Base-by-base conservation (phyloP, 2,329 filamentous ascomycete genomes). In the Aureobasidium sp. region DNA sequence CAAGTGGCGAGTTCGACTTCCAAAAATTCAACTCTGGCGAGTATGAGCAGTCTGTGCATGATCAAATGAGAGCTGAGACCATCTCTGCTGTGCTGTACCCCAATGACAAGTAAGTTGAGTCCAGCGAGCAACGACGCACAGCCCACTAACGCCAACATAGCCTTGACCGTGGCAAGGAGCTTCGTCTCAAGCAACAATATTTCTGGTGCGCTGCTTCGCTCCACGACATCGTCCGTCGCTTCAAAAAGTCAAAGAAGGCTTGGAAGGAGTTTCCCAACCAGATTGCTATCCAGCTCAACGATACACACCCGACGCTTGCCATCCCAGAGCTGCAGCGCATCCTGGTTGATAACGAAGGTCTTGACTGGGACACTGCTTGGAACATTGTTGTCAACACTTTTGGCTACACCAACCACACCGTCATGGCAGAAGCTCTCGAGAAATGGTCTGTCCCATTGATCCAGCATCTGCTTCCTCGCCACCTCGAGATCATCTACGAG, bases 11-110 rank as follows among this genome's bases (percentile, higher is more conserved):
- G 76, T 99, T 99, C 67, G 93, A 99, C 78, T 99, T 99, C 78
- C 93, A 97, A 72, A 97, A 97, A 75, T 99, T 99, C 86, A 99
- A 99, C 78, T 94, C 83, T 64, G 94, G 94, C 66, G 92, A 99
- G 70, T 99, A 99, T 73, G 94, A 99, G 78, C 94, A 90, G 78
- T 95, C 94, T 14, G 94, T 99, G 42, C 90, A 89, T n/a, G 94
- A 99, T 68, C 91, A 97, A 77, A 94, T 99, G 80, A 88, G 90
- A 63, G 94, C 94, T n/a, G 94, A 99, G 80, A 97, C 93, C 61
- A 99, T 99, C 78, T 97, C 92, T 58, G 93, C 93, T 36, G 94
- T 99, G 15, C 79, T 99, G 48, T 99, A 99, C 73, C 94, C 94
- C 64, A 99, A 99, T 71, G 64, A 65, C 58, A 62, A 62, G 57